phyloP scores from a whole-genome alignment of 2,329 filamentous ascomycete genomes.

The Colletotrichum magnum region DNA sequence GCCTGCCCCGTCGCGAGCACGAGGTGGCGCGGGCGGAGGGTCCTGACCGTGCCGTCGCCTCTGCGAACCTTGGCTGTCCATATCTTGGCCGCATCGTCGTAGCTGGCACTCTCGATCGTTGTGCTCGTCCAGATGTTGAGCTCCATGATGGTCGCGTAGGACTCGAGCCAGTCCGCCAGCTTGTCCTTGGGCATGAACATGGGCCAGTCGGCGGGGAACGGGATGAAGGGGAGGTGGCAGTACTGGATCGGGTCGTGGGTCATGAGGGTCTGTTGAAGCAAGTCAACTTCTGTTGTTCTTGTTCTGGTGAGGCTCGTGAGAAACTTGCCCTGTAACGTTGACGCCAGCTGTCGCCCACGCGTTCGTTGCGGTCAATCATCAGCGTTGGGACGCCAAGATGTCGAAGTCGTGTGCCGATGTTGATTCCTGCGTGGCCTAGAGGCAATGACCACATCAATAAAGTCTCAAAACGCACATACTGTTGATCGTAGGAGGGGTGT shows the following conservation, averaged over 20 bases:
- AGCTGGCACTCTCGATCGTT: slow-evolving; percentile 61
- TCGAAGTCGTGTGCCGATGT: slow-evolving; percentile 70
- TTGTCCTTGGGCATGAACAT: slow-evolving; percentile 82
- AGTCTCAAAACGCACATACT: no score
- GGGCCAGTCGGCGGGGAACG: slow-evolving; percentile 76
- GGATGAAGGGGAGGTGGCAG: slow-evolving; percentile 74
- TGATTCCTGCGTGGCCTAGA: slow-evolving; percentile 71
- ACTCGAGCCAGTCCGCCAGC: slow-evolving; percentile 77
- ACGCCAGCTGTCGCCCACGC: slow-evolving; percentile 76
- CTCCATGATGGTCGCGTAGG: slow-evolving; percentile 75
- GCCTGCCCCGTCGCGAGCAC: slow-evolving; percentile 79
- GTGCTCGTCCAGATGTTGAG: slow-evolving; percentile 76
- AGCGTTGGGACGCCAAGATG: slow-evolving; percentile 69
- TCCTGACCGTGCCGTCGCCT: slow-evolving; percentile 62
- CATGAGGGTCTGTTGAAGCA: slow-evolving; percentile 65
- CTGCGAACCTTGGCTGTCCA: slow-evolving; percentile 69
- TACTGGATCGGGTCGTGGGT: slow-evolving; percentile 77
- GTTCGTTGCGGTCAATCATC: slow-evolving; percentile 70
- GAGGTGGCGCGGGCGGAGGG: slow-evolving; percentile 73
- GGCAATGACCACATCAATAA: no score
- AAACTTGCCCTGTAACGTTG: slow-evolving; percentile 61
- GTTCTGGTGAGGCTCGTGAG: no score
- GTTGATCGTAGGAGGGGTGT: neutral
- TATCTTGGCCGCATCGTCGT: slow-evolving; percentile 61
- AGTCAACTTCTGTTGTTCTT: neutral